A percentile compares a stretch with the other conserved stretches of the same genome.
Evolutionary conservation across 176 grass and related monocot genomes (phyloP).

Genomic region (Oryza glumipatula): DNA sequence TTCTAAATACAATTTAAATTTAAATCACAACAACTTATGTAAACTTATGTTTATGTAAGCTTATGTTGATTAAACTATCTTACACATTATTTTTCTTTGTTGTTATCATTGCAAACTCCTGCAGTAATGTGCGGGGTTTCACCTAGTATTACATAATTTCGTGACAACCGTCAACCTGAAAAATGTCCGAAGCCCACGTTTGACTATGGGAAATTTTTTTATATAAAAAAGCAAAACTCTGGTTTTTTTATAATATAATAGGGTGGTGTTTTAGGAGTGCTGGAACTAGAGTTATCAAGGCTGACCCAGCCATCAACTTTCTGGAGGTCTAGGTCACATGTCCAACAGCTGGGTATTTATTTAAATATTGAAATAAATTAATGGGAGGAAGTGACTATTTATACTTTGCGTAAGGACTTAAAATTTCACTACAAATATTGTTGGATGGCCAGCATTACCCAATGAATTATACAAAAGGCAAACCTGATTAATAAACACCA

Average conservation of each 20-base stretch:
- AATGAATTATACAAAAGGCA: slow-evolving; percentile 2
- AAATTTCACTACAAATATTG: neutral
- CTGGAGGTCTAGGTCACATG: too few relatives aligned
- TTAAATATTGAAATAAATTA: neutral
- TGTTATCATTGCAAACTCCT: too few relatives aligned
- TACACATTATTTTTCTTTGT: too few relatives aligned
- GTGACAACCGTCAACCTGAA: neutral
- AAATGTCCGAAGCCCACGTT: too few relatives aligned
- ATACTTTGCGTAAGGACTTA: neutral
- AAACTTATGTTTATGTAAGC: too few relatives aligned
- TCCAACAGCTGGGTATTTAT: neutral
- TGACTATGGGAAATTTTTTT: neutral
- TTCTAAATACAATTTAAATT: too few relatives aligned
- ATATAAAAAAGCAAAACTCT: neutral
- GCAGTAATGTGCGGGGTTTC: too few relatives aligned
- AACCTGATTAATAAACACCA: slow-evolving; percentile 87
- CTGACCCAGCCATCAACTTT: neutral
- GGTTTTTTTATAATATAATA: neutral
- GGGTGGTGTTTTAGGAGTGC: too few relatives aligned
- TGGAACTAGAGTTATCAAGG: neutral
- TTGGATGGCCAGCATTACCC: neutral
- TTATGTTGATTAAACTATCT: too few relatives aligned
- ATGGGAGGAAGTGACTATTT: neutral
- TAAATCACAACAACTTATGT: too few relatives aligned
- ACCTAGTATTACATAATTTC: too few relatives aligned